Conservation (phyloP, 805 yeast species). For the Starmerella ratchasimensis region DNA sequence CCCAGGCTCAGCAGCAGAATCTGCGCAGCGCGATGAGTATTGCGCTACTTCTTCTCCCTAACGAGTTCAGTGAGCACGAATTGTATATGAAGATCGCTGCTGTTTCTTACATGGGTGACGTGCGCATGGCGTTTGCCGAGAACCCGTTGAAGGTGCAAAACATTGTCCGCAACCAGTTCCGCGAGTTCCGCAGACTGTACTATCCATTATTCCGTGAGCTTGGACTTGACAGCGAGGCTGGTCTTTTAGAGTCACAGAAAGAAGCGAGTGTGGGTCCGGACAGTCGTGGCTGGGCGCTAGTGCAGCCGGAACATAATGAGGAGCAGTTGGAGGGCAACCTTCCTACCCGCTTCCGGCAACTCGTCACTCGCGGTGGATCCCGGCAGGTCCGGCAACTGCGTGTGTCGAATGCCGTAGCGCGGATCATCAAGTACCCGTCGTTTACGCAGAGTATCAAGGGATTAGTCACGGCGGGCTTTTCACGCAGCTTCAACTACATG, state of each 20-base stretch:
- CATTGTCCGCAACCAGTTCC: slow-evolving; percentile 66
- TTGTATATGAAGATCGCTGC: slow-evolving; percentile 66
- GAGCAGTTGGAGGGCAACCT: slow-evolving; percentile 34
- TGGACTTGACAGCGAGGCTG: slow-evolving; percentile 25
- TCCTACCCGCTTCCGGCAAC: slow-evolving; percentile 37
- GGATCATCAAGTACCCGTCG: slow-evolving; percentile 58
- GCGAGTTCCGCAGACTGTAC: slow-evolving; percentile 57
- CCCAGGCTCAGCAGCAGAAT: slow-evolving; percentile 37
- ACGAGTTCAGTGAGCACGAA: slow-evolving; percentile 40
- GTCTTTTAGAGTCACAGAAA: background rate
- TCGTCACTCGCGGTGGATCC: slow-evolving; percentile 25
- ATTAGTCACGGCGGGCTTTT: slow-evolving; percentile 64
- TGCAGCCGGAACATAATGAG: slow-evolving; percentile 26
- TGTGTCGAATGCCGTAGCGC: slow-evolving; percentile 33
- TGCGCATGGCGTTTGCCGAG: slow-evolving; percentile 77
- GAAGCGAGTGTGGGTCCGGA: slow-evolving; percentile 13
- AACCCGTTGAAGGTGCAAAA: slow-evolving; percentile 78
- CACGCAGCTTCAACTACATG: slow-evolving; percentile 15
- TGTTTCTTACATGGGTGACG: slow-evolving; percentile 80
- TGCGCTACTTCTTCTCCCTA: slow-evolving; percentile 41
- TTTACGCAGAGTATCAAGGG: slow-evolving; percentile 71
- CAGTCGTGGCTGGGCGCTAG: slow-evolving; percentile 23
- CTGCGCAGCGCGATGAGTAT: slow-evolving; percentile 63
- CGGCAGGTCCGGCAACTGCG: slow-evolving; percentile 8
- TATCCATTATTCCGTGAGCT: slow-evolving; percentile 43